A percentile compares a stretch with the other conserved stretches of the same genome.
Evolutionary conservation across 2,329 filamentous ascomycete genomes (phyloP).

Genomic region (Colletotrichum limetticola): DNA sequence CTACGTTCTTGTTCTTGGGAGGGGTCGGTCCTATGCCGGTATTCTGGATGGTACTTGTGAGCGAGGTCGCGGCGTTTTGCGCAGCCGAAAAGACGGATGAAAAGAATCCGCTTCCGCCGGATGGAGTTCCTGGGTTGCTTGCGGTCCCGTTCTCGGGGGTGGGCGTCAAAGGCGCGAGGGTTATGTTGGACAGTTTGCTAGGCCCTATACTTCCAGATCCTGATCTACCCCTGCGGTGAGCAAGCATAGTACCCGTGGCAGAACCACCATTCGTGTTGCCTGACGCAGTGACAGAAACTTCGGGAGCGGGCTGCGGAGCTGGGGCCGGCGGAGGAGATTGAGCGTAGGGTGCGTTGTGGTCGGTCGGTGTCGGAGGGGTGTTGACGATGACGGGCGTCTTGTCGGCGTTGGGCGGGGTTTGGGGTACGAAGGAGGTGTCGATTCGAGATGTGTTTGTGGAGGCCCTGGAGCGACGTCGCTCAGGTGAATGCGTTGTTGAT

Average conservation of each 20-base stretch:
- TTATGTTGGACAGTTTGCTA: constrained; percentile 87
- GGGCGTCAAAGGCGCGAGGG: constrained; percentile 78
- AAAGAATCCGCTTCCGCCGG: constrained; percentile 79
- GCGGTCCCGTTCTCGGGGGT: constrained; percentile 73
- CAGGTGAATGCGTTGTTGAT: constrained; percentile 24
- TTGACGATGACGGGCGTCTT: constrained; percentile 69
- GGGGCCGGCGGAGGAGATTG: constrained; percentile 13
- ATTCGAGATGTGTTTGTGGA: constrained; percentile 37
- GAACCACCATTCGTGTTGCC: constrained; percentile 65
- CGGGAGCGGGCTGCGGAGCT: constrained; percentile 34
- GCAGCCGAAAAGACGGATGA: constrained; percentile 92
- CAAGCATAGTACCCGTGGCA: constrained; percentile 76
- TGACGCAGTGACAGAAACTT: constrained; percentile 40
- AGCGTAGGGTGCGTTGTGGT: constrained; percentile 41
- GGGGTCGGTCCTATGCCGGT: constrained; percentile 59
- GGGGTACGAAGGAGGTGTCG: constrained; percentile 38
- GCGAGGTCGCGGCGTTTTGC: constrained; percentile 85
- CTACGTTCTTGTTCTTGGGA: constrained; percentile 51
- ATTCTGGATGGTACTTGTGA: constrained; percentile 80
- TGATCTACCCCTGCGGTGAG: constrained; percentile 69
- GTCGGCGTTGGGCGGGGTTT: constrained; percentile 42
- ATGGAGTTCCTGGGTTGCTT: constrained; percentile 55
- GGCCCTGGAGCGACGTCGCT: constrained; percentile 30
- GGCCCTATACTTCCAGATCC: constrained; percentile 69
- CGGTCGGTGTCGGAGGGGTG: constrained; percentile 73